A percentile compares a stretch with the other conserved stretches of the same genome.
Evolutionary conservation across 2,329 filamentous ascomycete genomes (phyloP).

Genomic region (Lomentospora prolificans): DNA sequence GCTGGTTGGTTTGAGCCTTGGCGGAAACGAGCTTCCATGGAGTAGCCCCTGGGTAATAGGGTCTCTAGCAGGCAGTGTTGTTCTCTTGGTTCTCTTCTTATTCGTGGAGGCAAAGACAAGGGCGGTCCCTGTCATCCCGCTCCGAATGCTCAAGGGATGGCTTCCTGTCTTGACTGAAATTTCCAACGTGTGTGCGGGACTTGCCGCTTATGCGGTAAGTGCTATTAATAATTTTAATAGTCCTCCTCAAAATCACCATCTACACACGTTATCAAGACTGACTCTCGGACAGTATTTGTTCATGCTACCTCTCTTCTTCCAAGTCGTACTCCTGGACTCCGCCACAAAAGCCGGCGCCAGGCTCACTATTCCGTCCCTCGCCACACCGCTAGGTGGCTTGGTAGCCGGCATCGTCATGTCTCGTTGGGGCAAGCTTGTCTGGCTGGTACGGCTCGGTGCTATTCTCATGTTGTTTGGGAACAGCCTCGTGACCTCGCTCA

Average conservation of each 20-base stretch:
- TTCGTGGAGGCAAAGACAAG: slow-evolving; percentile 35
- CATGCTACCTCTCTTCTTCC: slow-evolving; percentile 59
- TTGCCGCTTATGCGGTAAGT: slow-evolving; percentile 33
- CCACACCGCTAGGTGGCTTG: slow-evolving; percentile 46
- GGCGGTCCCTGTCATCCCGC: slow-evolving; percentile 47
- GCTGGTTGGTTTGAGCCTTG: slow-evolving; percentile 43
- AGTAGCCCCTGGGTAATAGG: slow-evolving; percentile 33
- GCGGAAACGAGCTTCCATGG: slow-evolving; percentile 47
- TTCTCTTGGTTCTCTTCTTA: slow-evolving; percentile 32
- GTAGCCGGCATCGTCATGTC: slow-evolving; percentile 50
- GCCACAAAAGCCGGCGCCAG: slow-evolving; percentile 49
- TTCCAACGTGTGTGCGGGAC: slow-evolving; percentile 40
- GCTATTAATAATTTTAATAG: background rate
- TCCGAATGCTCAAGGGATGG: slow-evolving; percentile 43
- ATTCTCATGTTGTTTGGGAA: slow-evolving; percentile 45
- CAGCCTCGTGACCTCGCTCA: slow-evolving; percentile 37
- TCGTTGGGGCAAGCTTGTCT: slow-evolving; percentile 39
- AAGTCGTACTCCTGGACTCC: slow-evolving; percentile 47
- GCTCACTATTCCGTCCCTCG: slow-evolving; percentile 53
- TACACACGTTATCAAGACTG: background rate
- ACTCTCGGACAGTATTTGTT: slow-evolving; percentile 38
- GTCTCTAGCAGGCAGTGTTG: slow-evolving; percentile 29
- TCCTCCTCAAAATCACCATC: background rate
- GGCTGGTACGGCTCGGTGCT: slow-evolving; percentile 40
- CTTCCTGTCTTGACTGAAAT: slow-evolving; percentile 41